Evolutionary conservation across 2,329 filamentous ascomycete genomes (phyloP).

Genomic region (Piedraia hortae): DNA sequence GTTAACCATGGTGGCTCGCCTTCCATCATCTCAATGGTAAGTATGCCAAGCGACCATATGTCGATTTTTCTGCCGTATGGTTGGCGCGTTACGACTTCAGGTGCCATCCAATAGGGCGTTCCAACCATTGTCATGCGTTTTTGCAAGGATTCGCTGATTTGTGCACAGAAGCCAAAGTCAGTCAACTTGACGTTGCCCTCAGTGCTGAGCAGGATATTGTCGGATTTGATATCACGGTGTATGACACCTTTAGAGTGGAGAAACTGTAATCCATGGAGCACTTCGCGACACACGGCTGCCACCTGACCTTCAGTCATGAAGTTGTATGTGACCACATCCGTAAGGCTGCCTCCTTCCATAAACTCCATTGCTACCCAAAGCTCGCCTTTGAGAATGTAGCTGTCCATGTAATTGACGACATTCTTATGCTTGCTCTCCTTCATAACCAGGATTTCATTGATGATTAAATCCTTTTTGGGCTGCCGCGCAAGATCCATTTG

Average conservation of each 20-base stretch:
- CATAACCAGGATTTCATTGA: constrained; percentile 98
- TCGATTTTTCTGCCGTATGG: constrained; percentile 97
- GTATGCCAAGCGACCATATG: constrained; percentile 95
- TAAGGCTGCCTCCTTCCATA: constrained; percentile 94
- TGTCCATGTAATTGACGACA: constrained; percentile 98
- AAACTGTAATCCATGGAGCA: constrained; percentile 72
- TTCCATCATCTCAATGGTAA: constrained; percentile 99
- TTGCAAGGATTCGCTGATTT: constrained; percentile 89
- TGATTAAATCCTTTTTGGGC: constrained; percentile 95
- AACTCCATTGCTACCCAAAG: constrained; percentile 99
- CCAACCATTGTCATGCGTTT: constrained; percentile 98
- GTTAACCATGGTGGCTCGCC: constrained; percentile 92
- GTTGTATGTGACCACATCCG: constrained; percentile 95
- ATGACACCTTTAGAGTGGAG: constrained; percentile 95
- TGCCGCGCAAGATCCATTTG: constrained; percentile 99
- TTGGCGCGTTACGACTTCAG: constrained; percentile 87
- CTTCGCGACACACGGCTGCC: constrained; percentile 82
- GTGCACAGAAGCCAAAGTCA: constrained; percentile 95
- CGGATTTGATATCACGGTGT: constrained; percentile 95
- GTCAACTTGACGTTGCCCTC: constrained; percentile 96
- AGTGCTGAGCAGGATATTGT: constrained; percentile 82
- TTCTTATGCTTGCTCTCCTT: constrained; percentile 96
- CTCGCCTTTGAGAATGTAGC: constrained; percentile 67
- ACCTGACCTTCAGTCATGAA: constrained; percentile 98
- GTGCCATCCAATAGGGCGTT: constrained; percentile 98